These are phyloP conservation scores for Castanea mollissima DNA, from an alignment of 306 rosid genomes.

Conservation along the genomic window DNA sequence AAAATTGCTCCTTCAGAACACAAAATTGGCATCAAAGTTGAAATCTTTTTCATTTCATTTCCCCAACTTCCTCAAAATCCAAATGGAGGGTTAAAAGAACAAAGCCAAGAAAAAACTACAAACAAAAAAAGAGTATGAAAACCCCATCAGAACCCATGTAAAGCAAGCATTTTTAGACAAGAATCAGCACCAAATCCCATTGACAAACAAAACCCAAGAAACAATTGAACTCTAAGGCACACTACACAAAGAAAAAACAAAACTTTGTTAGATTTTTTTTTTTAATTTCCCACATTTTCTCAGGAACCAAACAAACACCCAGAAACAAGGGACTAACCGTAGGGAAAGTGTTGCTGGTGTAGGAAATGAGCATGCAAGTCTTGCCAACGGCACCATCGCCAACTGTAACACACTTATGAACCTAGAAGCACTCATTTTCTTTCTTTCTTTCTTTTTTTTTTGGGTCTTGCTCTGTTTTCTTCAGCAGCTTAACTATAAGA, in stretches of 20 bases:
- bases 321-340: slow-evolving; percentile 45
- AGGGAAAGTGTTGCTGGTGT: slow-evolving; percentile 97
- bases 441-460: not conserved
- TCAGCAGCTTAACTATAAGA: not conserved
- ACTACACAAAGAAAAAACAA: slow-evolving; percentile 7
- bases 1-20: slow-evolving; percentile 1
- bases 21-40: slow-evolving; percentile 12
- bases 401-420: slow-evolving; percentile 91
- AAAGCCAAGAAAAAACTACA: slow-evolving; percentile 12
- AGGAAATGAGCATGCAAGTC: slow-evolving; percentile 97
- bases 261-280: slow-evolving; percentile 1
- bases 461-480: slow-evolving; percentile 2
- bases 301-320: slow-evolving; percentile 9
- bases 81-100: slow-evolving; percentile 8
- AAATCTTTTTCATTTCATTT: not conserved
- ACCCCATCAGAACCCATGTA: not conserved
- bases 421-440: slow-evolving; percentile 82
- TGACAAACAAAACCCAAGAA: slow-evolving; percentile 1
- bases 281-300: not conserved
- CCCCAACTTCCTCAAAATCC: not conserved
- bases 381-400: slow-evolving; percentile 98
- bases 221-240: slow-evolving; percentile 18
- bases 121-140: not conserved
- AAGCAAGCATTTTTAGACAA: not conserved
- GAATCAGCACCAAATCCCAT: slow-evolving; percentile 17